Conservation (phyloP, 2,329 filamentous ascomycete genomes). For the Onygenales sp. region DNA sequence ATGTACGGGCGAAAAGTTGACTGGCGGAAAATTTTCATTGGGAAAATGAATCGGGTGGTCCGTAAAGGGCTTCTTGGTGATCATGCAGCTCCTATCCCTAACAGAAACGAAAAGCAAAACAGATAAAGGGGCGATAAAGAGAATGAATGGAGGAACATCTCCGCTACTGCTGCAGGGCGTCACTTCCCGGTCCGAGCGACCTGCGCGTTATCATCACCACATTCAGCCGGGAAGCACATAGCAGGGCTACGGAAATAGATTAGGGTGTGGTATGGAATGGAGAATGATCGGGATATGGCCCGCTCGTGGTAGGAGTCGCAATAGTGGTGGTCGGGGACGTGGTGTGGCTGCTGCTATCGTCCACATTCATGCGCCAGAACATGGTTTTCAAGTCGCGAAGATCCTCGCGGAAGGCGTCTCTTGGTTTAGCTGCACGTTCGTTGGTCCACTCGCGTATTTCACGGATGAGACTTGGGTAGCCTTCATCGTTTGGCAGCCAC, state of each 20-base stretch:
- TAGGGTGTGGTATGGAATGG: neutral
- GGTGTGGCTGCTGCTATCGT: conserved; percentile 26
- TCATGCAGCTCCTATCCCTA: too few relatives aligned
- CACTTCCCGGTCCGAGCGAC: neutral
- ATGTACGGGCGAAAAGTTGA: too few relatives aligned
- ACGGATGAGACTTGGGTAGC: conserved; percentile 62
- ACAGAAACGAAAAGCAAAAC: too few relatives aligned
- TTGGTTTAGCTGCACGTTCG: conserved; percentile 55
- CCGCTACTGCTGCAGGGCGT: too few relatives aligned
- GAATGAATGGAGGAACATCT: too few relatives aligned
- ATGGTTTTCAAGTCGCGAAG: conserved; percentile 66
- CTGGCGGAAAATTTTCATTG: too few relatives aligned
- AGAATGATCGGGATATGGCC: conserved; percentile 5
- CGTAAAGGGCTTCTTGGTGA: too few relatives aligned
- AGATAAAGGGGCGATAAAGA: too few relatives aligned
- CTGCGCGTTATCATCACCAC: neutral
- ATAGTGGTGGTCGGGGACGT: conserved; percentile 16
- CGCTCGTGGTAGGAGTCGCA: conserved; percentile 1
- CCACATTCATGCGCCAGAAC: conserved; percentile 54
- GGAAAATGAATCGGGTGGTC: too few relatives aligned
- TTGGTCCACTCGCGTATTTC: conserved; percentile 73
- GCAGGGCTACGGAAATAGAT: too few relatives aligned
- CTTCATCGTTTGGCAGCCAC: conserved; percentile 80
- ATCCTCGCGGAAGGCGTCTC: conserved; percentile 48
- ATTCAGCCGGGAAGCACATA: too few relatives aligned